Base-by-base conservation (phyloP, 306 rosid genomes). In the Oxytropis ochrocephala region DNA sequence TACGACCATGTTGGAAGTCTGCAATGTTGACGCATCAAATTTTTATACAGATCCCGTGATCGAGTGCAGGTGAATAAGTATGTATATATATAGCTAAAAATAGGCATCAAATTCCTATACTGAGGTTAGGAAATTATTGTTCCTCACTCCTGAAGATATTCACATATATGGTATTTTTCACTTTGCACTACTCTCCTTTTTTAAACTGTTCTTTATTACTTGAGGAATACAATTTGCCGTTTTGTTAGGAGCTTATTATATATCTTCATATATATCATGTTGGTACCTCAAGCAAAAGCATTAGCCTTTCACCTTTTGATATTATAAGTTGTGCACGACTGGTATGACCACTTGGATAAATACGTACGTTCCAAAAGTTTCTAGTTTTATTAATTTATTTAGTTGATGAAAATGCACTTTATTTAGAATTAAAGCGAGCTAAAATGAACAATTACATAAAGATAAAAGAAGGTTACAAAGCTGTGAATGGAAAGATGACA, bases 111-210 rank as follows among this genome's bases (percentile, higher is more conserved):
- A 7, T 2, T 44, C 35, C 35, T 63, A 73, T 63, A 54, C 38
- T 54, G 0, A 11, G 6, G 67, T 48, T 72, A 38, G 32, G 57
- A 78, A 78, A 17, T 56, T 19, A 46, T 16, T 24, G 50, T 71
- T 71, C 49, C 42, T 56, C 57, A 21, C 16, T 47, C 2, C 14
- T 43, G 69, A 69, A 69, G 60, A 19, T 11, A 76, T 61, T 64
- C 62, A 66, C 73, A 70, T 64, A 16, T 24, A 48, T 19, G 7
- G 72, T 35, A 56, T 70, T 77, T 52, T 77, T 36, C 42, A 64
- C 58, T 55, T 14, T 55, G 8, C 63, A 70, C 76, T 69, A 70
- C 76, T 69, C 43, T 48, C 46, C 55, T 30, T 24, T 61, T 16
- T 52, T 17, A 32, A 38, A 43, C 14, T 43, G 17, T 41, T 27